Base-by-base conservation (phyloP, 495 filamentous ascomycete genomes). In the Penicillium chermesinum region DNA sequence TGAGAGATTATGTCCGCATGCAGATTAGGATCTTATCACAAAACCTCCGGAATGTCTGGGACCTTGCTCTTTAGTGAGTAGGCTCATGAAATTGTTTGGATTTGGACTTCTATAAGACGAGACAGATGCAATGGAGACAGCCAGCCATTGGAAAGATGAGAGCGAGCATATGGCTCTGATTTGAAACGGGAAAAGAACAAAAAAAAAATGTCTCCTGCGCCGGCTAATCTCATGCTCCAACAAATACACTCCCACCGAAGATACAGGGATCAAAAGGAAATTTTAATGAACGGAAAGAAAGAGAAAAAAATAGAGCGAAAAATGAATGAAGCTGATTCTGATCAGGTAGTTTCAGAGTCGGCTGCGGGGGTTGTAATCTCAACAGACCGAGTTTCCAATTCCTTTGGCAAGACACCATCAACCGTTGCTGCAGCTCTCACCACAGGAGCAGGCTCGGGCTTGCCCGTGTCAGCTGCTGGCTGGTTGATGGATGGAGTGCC, bases 311-410 rank as follows among this genome's bases (percentile, higher is more conserved):
- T 36, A 15, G 19, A 49, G 41, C 25, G 34, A 49, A 42, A 25
- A 49, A 41, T 17, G 37, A 7, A 44, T 10, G 1, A 27, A 32
- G 43, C 19, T 16, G 36, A 35, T 0, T 21, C n/a, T 7, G n/a
- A 67, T 22, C 59, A 67, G 18, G 65, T 64, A 7, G 65, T 41
- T 53, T 65, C 62, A 0, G 61, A 21, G 42, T 67, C 53, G 13
- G 53, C 39, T 6, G 50, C 41, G 22, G 62, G 22, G 36, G 38
- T 46, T 8, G 57, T 60, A 18, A 73, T 66, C 44, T 73, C 69
- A 16, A 70, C 63, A 7, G 69, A 73, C 5, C 61, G 64, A 13
- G 64, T 62, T 50, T 73, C 66, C 5, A 71, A 48, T 49, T 73
- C 69, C 44, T 73, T 70, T 1, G 67, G 63, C 20, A 55, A 50